Evolutionary conservation across 2,329 filamentous ascomycete genomes (phyloP).

Genomic region (Apiospora saccharicola): DNA sequence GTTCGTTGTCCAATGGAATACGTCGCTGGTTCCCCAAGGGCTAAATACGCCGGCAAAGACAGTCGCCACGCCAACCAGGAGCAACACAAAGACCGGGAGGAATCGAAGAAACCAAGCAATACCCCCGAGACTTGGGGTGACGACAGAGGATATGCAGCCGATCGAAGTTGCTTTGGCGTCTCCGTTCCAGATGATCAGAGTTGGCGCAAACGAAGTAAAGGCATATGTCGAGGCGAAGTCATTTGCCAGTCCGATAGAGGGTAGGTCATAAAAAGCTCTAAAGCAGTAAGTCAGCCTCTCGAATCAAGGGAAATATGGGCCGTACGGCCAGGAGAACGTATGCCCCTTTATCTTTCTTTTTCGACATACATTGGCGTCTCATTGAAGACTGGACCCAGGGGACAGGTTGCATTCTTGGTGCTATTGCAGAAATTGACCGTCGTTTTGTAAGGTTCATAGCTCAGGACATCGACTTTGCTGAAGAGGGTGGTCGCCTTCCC

Average conservation of each 20-base stretch:
- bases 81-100: constrained; percentile 78
- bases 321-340: neutral
- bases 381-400: constrained; percentile 76
- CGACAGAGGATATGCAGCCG: constrained; percentile 80
- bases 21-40: constrained; percentile 90
- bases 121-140: constrained; percentile 83
- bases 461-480: constrained; percentile 75
- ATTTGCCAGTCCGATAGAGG: constrained; percentile 76
- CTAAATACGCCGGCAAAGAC: constrained; percentile 86
- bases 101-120: constrained; percentile 76
- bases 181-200: constrained; percentile 78
- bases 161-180: constrained; percentile 69
- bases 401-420: constrained; percentile 71
- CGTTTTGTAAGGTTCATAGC: constrained; percentile 72
- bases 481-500: constrained; percentile 77
- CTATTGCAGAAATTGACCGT: constrained; percentile 71
- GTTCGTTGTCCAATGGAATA: constrained; percentile 97
- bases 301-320: constrained; percentile 7
- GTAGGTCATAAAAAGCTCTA: constrained; percentile 52
- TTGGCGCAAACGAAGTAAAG: constrained; percentile 82
- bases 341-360: neutral
- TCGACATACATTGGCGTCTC: constrained; percentile 48
- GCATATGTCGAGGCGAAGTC: constrained; percentile 84
- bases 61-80: constrained; percentile 83
- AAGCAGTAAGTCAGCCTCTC: neutral